phyloP scores from a whole-genome alignment of 495 filamentous ascomycete genomes.

The Glonium stellatum region DNA sequence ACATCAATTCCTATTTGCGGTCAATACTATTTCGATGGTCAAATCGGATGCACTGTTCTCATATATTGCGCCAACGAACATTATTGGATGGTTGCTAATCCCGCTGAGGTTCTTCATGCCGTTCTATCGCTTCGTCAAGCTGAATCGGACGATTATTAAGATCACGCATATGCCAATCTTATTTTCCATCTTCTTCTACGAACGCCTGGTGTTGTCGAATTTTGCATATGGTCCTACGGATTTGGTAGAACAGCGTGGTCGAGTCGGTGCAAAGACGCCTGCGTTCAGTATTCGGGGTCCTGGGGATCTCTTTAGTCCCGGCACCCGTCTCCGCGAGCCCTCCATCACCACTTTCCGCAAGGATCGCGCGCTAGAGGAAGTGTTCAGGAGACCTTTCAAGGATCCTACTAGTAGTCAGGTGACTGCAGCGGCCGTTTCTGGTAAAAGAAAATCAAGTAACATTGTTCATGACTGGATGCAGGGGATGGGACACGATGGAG shows the following conservation, averaged over 20 bases:
- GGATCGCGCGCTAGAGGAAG: conserved; percentile 84
- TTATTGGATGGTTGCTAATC: conserved; percentile 77
- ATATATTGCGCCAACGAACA: conserved; percentile 81
- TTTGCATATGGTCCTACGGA: conserved; percentile 70
- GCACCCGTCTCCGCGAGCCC: conserved; percentile 63
- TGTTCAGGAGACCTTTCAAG: conserved; percentile 62
- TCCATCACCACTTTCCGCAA: conserved; percentile 80
- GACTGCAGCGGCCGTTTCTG: conserved; percentile 39
- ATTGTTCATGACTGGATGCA: conserved; percentile 86
- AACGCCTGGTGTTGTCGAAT: conserved; percentile 63
- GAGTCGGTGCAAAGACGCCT: conserved; percentile 26
- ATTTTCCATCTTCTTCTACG: conserved; percentile 78
- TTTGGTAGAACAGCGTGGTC: conserved; percentile 48
- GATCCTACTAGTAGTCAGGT: conserved; percentile 42
- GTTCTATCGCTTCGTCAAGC: conserved; percentile 66
- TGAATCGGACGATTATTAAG: conserved; percentile 85
- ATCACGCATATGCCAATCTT: conserved; percentile 80
- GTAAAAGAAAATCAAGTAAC: conserved; percentile 60
- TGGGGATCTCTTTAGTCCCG: conserved; percentile 58
- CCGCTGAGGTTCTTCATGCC: conserved; percentile 72
- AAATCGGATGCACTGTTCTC: conserved; percentile 92
- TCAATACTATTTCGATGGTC: conserved; percentile 93
- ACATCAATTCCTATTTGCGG: conserved; percentile 88
- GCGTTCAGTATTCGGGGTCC: conserved; percentile 38
- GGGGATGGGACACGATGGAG: conserved; percentile 55